Percentiles rank a stretch among this genome's conserved stretches.
phyloP scores from a whole-genome alignment of 768 basidiomycete genomes.

The Boletus reticulatus region DNA sequence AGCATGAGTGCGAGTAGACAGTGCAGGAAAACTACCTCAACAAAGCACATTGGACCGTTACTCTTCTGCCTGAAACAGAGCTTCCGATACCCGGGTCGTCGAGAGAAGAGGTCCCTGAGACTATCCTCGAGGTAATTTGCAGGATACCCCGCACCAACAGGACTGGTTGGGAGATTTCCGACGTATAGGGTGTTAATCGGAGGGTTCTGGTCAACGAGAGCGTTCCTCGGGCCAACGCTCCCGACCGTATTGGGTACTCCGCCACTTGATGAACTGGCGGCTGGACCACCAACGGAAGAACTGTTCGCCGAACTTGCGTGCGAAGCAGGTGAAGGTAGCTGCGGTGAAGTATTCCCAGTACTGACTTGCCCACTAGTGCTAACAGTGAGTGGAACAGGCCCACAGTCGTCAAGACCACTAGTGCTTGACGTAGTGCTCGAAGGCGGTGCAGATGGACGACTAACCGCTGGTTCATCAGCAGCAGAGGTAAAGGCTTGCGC shows the following conservation, averaged over 20 bases:
- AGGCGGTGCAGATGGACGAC: constrained; percentile 34
- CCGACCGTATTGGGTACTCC: constrained; percentile 22
- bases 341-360: constrained; percentile 52
- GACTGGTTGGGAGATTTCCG: constrained; percentile 90
- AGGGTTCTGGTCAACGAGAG: constrained; percentile 84
- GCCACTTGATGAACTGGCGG: constrained; percentile 30
- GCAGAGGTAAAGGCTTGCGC: constrained; percentile 21
- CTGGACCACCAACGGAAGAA: constrained; percentile 30
- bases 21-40: constrained; percentile 62
- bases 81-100: constrained; percentile 82
- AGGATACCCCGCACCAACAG: constrained; percentile 67
- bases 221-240: constrained; percentile 33
- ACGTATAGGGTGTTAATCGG: constrained; percentile 99
- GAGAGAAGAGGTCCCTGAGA: constrained; percentile 76
- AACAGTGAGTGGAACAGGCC: constrained; percentile 38
- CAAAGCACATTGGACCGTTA: constrained; percentile 99
- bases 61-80: constrained; percentile 95
- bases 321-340: constrained; percentile 74
- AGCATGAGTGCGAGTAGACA: not conserved
- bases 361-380: constrained; percentile 42
- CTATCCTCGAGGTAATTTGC: constrained; percentile 85
- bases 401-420: constrained; percentile 39
- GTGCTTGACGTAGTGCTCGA: constrained; percentile 42
- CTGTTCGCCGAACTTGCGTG: constrained; percentile 51
- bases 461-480: constrained; percentile 24